Base-by-base conservation (phyloP, 2,329 filamentous ascomycete genomes). In the Clonostachys solani region DNA sequence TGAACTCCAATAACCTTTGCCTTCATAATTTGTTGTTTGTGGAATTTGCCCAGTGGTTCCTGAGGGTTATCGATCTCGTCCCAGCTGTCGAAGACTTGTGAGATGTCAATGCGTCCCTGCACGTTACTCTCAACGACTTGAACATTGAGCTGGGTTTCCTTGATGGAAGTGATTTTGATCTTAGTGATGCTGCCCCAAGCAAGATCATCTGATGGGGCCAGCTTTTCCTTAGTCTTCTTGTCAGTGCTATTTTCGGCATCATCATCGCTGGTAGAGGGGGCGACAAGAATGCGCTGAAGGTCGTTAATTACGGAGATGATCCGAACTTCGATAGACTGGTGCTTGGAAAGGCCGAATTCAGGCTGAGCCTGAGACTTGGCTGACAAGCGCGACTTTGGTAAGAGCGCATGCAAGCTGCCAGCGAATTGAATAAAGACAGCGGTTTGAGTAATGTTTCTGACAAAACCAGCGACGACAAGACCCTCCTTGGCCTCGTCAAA, bases 81-180 rank as follows among this genome's bases (percentile, higher is more conserved):
- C 86, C 87, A 96, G 12, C 75, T 77, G 63, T 96, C 88, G 62
- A 95, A 99, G 12, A 92, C 70, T 63, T 97, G 90, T 2, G 94
- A 95, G 6, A 94, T 81, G 60, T 96, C 92, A 50, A 99, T 84
- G 16, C 94, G 89, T n/a, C 92, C 94, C 62, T 95, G 89, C 9
- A 95, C 77, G 15, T 67, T 56, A 35, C 53, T 64, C 60, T 95
- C 89, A 40, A 89, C 86, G 44, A 97, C 77, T 54, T 88, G 82
- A 6, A 99, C 90, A 55, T 97, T 97, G 47, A 97, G 73, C 63
- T 99, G 94, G 0, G 92, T 96, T 43, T 86, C 85, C 66, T 95
- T 96, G 60, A 96, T 73, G 0, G 89, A 89, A n/a, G 81, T 80
- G 41, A 99, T 81, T 56, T 79, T 86, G 37, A 88, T 92, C 60